Evolutionary conservation across 176 grass and related monocot species (phyloP).

Genomic region (Elymus sibiricus): DNA sequence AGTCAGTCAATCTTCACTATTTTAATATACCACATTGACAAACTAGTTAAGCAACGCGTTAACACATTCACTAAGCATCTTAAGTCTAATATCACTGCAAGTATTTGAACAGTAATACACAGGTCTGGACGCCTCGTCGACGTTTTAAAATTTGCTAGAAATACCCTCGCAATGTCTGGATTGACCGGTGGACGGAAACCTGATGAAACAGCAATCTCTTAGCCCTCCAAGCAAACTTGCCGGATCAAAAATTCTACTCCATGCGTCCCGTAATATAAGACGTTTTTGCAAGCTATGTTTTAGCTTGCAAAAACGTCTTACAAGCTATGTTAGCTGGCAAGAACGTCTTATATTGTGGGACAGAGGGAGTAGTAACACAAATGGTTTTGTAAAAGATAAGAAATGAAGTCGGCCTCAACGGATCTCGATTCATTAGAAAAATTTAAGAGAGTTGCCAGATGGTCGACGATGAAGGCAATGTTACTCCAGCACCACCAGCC

Average conservation of each 20-base stretch:
- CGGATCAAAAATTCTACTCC: not conserved
- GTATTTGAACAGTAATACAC: not conserved
- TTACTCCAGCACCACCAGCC: too few relatives aligned
- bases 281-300: too few relatives aligned
- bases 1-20: not conserved
- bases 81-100: slow-evolving; percentile 16
- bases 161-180: not conserved
- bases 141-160: not conserved
- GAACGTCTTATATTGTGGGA: too few relatives aligned
- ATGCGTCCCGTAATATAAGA: too few relatives aligned
- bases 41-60: not conserved
- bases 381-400: too few relatives aligned
- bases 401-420: too few relatives aligned
- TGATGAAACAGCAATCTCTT: not conserved
- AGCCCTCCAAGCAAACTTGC: not conserved
- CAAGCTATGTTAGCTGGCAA: too few relatives aligned
- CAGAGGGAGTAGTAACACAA: too few relatives aligned
- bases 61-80: not conserved
- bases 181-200: not conserved
- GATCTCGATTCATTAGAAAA: too few relatives aligned
- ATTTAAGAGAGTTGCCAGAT: too few relatives aligned
- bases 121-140: not conserved
- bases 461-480: too few relatives aligned
- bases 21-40: not conserved
- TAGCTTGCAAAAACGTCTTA: too few relatives aligned